These are phyloP conservation scores for Chaetomium tenue DNA, from an alignment of 495 filamentous ascomycete species.

Conservation along the genomic window DNA sequence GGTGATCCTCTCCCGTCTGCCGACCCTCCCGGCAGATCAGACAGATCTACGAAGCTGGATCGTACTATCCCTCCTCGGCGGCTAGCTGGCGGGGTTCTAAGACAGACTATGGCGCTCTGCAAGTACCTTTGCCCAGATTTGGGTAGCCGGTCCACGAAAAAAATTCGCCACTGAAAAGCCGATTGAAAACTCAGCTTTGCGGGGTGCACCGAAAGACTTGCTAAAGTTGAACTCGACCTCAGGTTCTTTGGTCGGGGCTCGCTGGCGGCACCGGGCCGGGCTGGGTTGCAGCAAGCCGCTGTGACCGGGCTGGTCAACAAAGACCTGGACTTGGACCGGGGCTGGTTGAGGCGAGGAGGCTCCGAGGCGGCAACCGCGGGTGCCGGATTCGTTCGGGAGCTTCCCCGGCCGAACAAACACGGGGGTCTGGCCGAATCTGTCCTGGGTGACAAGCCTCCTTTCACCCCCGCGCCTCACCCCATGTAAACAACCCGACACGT, in stretches of 20 bases:
- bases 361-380: neutral
- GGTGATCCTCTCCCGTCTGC: neutral
- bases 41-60: neutral
- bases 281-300: neutral
- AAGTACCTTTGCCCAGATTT: neutral
- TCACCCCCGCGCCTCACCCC: neutral
- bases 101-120: neutral
- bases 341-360: neutral
- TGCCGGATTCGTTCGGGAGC: conserved; percentile 7
- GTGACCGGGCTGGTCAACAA: neutral
- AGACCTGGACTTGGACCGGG: neutral
- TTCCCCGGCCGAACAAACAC: conserved; percentile 8
- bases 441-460: neutral
- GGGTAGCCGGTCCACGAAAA: neutral
- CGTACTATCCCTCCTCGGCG: neutral
- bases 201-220: neutral
- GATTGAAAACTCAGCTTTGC: neutral
- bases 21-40: neutral
- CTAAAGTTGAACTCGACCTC: neutral
- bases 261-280: neutral
- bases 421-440: neutral
- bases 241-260: no score
- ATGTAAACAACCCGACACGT: neutral
- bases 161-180: neutral
- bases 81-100: conserved; percentile 5